phyloP scores from a whole-genome alignment of 2,329 filamentous ascomycete species.

The Colletotrichum plurivorum region DNA sequence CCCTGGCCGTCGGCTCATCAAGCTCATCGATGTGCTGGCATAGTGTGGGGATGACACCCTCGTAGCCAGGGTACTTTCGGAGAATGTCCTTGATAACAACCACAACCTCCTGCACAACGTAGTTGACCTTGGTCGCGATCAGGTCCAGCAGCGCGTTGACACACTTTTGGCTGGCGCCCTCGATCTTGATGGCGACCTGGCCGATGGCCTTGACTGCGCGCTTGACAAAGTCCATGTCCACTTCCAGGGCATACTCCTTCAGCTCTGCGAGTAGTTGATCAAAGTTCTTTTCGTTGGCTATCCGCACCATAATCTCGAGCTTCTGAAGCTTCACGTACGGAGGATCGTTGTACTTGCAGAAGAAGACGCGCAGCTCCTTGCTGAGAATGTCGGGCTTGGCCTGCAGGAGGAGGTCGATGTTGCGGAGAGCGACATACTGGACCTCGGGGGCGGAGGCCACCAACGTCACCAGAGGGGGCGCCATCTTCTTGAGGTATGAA shows the following conservation, averaged over 20 bases:
- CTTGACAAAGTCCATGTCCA: slow-evolving; percentile 98
- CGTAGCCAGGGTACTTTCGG: slow-evolving; percentile 96
- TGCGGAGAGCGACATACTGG: slow-evolving; percentile 95
- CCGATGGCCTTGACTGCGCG: slow-evolving; percentile 96
- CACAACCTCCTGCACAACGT: slow-evolving; percentile 97
- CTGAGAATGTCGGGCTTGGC: slow-evolving; percentile 96
- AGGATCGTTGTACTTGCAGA: slow-evolving; percentile 99
- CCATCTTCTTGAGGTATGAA: slow-evolving; percentile 98
- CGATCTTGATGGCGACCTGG: slow-evolving; percentile 98
- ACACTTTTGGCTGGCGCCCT: slow-evolving; percentile 93
- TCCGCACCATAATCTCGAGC: slow-evolving; percentile 98
- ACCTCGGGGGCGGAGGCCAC: slow-evolving; percentile 97
- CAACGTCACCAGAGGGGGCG: slow-evolving; percentile 91
- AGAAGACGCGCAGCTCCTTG: slow-evolving; percentile 98
- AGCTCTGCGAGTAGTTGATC: slow-evolving; percentile 94
- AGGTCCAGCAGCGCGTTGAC: slow-evolving; percentile 94
- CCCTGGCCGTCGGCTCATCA: slow-evolving; percentile 92
- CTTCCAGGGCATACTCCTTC: slow-evolving; percentile 97
- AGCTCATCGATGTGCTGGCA: slow-evolving; percentile 98
- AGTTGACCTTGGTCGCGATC: slow-evolving; percentile 98
- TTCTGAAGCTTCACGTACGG: slow-evolving; percentile 98
- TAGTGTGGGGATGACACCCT: slow-evolving; percentile 96
- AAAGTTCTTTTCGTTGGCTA: slow-evolving; percentile 96
- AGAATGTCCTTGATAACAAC: slow-evolving; percentile 99
- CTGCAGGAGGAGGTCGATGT: slow-evolving; percentile 95